phyloP scores from a whole-genome alignment of 2,329 filamentous ascomycete species.

The Penicillium concentricum region DNA sequence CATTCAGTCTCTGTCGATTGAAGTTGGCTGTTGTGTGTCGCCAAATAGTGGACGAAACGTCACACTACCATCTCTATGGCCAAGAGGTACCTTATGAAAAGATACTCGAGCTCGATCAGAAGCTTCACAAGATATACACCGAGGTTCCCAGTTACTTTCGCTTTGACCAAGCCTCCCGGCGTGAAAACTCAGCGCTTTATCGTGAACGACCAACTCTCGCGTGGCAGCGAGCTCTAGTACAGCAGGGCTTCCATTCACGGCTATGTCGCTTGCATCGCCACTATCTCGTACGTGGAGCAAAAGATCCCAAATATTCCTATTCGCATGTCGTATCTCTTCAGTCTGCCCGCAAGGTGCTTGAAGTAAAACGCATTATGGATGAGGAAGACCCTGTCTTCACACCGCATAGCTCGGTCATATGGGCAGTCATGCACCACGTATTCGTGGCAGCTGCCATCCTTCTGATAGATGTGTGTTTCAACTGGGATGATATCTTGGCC shows the following conservation, averaged over 20 bases:
- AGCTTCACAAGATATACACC: constrained; percentile 31
- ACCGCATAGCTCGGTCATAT: constrained; percentile 29
- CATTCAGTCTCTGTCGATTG: constrained; percentile 47
- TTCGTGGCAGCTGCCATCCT: constrained; percentile 43
- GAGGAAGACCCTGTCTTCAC: constrained; percentile 26
- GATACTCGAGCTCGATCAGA: constrained; percentile 40
- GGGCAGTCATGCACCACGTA: constrained; percentile 40
- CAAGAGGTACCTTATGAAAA: constrained; percentile 35
- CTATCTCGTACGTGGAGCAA: constrained; percentile 40
- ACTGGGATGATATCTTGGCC: constrained; percentile 38
- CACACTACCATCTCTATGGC: constrained; percentile 26
- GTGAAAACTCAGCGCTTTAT: constrained; percentile 30
- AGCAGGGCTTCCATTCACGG: constrained; percentile 37
- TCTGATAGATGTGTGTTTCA: constrained; percentile 43
- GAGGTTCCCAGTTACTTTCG: constrained; percentile 40
- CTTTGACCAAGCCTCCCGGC: constrained; percentile 32
- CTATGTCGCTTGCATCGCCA: constrained; percentile 42
- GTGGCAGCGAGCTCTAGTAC: constrained; percentile 37
- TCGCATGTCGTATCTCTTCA: constrained; percentile 40
- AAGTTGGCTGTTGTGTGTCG: constrained; percentile 43
- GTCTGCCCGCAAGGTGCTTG: constrained; percentile 40
- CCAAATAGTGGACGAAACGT: constrained; percentile 39
- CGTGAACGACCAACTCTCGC: constrained; percentile 29
- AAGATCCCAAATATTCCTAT: constrained; percentile 37
- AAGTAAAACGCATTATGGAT: constrained; percentile 37